Evolutionary conservation across 2,329 filamentous ascomycete species (phyloP).

Genomic region (Diaporthe sp.): DNA sequence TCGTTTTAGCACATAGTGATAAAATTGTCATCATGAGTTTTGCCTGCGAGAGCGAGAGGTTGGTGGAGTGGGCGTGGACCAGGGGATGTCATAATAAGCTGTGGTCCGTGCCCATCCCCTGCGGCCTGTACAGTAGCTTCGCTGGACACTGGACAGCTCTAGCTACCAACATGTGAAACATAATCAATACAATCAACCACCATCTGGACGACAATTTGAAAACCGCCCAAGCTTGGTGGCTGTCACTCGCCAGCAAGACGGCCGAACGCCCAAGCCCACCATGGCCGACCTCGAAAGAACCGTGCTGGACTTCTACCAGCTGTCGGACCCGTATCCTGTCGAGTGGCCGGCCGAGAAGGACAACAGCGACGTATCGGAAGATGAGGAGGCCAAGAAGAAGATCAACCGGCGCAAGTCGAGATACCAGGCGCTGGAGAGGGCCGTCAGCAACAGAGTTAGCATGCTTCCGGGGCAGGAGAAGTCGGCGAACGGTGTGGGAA

Average conservation of each 20-base stretch:
- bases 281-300: constrained; percentile 81
- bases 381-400: constrained; percentile 65
- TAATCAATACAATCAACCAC: not conserved
- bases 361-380: constrained; percentile 76
- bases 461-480: constrained; percentile 77
- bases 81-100: constrained; percentile 20
- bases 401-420: constrained; percentile 77
- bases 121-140: constrained; percentile 26
- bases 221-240: not conserved
- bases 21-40: not conserved
- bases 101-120: constrained; percentile 14
- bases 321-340: constrained; percentile 81
- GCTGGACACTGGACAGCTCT: constrained; percentile 18
- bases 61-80: not conserved
- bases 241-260: constrained; percentile 4
- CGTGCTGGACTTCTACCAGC: constrained; percentile 90
- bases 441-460: constrained; percentile 77
- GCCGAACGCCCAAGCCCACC: constrained; percentile 46
- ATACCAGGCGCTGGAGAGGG: constrained; percentile 86
- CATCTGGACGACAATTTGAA: no score
- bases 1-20: not conserved
- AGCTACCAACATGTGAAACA: constrained; percentile 27
- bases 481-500: constrained; percentile 76
- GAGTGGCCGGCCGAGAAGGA: constrained; percentile 91
- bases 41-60: not conserved